Conservation (phyloP, 2,329 filamentous ascomycete species). For the Colletotrichum sp. region DNA sequence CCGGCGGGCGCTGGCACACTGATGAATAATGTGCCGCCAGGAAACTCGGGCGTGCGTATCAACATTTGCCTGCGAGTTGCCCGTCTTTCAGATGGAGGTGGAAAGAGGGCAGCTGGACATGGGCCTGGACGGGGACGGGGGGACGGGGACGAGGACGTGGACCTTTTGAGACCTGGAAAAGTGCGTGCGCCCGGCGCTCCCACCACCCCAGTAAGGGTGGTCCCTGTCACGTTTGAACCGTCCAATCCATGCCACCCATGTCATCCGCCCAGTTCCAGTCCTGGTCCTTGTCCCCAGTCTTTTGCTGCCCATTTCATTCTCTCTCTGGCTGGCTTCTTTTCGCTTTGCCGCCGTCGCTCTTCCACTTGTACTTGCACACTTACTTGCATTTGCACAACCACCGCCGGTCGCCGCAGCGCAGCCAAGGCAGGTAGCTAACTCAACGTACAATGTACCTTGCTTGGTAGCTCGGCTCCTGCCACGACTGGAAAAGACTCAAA, state of each 20-base stretch:
- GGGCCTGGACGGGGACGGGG: neutral
- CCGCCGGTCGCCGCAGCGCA: neutral
- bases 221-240: conserved; percentile 12
- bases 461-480: neutral
- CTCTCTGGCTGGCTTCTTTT: neutral
- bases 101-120: neutral
- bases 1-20: neutral
- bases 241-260: conserved; percentile 19
- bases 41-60: neutral
- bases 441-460: neutral
- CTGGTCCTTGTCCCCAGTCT: conserved; percentile 17
- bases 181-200: neutral
- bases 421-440: neutral
- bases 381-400: neutral
- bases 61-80: neutral
- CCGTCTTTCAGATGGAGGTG: neutral
- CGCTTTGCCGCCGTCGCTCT: conserved; percentile 9
- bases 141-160: neutral
- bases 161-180: neutral
- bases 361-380: neutral
- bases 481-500: conserved; percentile 16
- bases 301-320: conserved; percentile 1
- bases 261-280: conserved; percentile 11
- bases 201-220: neutral
- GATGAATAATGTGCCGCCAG: neutral